phyloP scores from a whole-genome alignment of 2,329 filamentous ascomycete species.

The Diaporthe ilicicola region DNA sequence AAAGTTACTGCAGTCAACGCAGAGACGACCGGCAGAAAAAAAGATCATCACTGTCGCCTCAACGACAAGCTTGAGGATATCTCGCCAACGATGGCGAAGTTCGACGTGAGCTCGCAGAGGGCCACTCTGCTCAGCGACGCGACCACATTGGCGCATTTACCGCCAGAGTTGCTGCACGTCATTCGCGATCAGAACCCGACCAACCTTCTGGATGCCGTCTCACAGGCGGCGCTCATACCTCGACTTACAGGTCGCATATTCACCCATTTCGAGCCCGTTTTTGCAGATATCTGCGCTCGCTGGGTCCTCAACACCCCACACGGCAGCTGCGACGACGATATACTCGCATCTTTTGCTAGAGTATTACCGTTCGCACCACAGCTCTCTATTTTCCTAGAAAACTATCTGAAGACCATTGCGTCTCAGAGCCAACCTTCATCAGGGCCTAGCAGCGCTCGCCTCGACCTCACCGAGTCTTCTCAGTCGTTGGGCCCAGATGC shows the following conservation, averaged over 20 bases:
- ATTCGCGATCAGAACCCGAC: conserved; percentile 70
- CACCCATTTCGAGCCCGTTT: conserved; percentile 75
- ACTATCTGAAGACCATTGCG: conserved; percentile 43
- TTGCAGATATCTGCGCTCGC: conserved; percentile 83
- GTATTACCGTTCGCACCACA: conserved; percentile 85
- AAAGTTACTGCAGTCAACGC: conserved; percentile 14
- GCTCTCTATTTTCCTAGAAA: conserved; percentile 75
- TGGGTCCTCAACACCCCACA: conserved; percentile 68
- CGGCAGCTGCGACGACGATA: conserved; percentile 47
- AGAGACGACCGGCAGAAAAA: conserved; percentile 38
- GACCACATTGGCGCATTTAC: conserved; percentile 66
- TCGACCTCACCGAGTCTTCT: conserved; percentile 18
- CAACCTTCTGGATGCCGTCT: conserved; percentile 76
- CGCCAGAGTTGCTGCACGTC: conserved; percentile 73
- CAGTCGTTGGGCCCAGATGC: conserved; percentile 22
- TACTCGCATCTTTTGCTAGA: conserved; percentile 79
- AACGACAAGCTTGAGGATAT: conserved; percentile 31
- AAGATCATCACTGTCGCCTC: conserved; percentile 32
- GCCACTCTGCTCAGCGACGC: conserved; percentile 64
- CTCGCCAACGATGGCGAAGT: conserved; percentile 59
- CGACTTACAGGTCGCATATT: conserved; percentile 78
- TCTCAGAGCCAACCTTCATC: not conserved
- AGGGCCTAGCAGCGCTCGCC: conserved; percentile 1
- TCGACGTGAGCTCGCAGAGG: conserved; percentile 64
- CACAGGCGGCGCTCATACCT: conserved; percentile 73